A percentile compares a stretch with the other conserved stretches of the same genome.
phyloP scores from a whole-genome alignment of 2,329 filamentous ascomycete species.

The Diaporthe citrichinensis region DNA sequence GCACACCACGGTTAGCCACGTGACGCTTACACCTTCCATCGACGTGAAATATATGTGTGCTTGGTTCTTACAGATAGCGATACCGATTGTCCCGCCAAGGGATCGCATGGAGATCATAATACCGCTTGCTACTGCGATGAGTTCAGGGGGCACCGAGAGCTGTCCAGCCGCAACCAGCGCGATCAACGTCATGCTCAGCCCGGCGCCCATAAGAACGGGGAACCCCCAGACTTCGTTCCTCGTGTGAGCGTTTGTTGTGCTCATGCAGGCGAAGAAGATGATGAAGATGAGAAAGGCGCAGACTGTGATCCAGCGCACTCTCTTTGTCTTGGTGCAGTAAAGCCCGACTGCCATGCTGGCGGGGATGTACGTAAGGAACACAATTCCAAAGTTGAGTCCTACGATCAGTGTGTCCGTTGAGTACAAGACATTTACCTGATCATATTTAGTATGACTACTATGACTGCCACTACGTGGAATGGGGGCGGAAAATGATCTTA shows the following conservation, averaged over 20 bases:
- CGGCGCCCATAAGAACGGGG: slow-evolving; percentile 53
- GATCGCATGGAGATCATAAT: slow-evolving; percentile 56
- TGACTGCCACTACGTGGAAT: no score
- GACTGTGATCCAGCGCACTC: slow-evolving; percentile 47
- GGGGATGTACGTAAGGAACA: slow-evolving; percentile 50
- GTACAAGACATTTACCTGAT: slow-evolving; percentile 50
- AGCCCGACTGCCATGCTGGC: slow-evolving; percentile 50
- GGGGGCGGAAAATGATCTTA: neutral
- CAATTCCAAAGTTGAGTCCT: slow-evolving; percentile 52
- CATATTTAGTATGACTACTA: neutral
- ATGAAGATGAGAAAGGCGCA: slow-evolving; percentile 48
- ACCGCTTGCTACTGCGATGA: slow-evolving; percentile 50
- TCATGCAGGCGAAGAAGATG: slow-evolving; percentile 54
- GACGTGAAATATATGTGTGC: neutral
- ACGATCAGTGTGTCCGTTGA: slow-evolving; percentile 53
- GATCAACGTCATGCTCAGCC: slow-evolving; percentile 52
- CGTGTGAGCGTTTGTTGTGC: slow-evolving; percentile 48
- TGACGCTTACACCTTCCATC: neutral
- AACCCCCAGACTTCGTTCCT: slow-evolving; percentile 53
- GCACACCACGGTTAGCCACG: slow-evolving; percentile 1
- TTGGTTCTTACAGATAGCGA: slow-evolving; percentile 55
- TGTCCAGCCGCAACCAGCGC: slow-evolving; percentile 55
- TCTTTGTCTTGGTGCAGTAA: slow-evolving; percentile 49
- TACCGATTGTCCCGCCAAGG: slow-evolving; percentile 63
- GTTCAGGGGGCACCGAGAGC: slow-evolving; percentile 53